Base-by-base conservation (phyloP, 225 moss, liverwort and hornwort species). In the Marchantia paleacea region DNA sequence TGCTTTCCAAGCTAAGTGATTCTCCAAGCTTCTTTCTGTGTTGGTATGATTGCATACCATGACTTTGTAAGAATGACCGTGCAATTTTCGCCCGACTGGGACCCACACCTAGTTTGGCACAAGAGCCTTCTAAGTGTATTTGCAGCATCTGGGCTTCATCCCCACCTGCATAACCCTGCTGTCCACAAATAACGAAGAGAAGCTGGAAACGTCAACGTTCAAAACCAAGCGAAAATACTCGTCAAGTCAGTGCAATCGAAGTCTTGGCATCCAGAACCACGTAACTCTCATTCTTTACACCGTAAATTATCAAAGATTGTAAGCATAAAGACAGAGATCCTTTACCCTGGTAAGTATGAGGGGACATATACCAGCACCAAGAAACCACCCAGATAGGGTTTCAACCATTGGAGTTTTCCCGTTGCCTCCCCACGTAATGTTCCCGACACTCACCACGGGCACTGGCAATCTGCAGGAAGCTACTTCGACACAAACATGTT, bases 391-490 rank as follows among this genome's bases (percentile, higher is more conserved):
- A 51, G 92, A 86, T 83, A 99, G 79, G 85, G 85, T 89, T 84
- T 99, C 97, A 81, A 95, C 97, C 97, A 99, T 99, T 51, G 97
- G 97, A 67, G 93, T 99, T 83, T 95, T 99, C 75, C 97, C 97
- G 47, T 89, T 90, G n/a, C 97, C 97, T 24, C 97, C 97, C 97
- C 95, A 95, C 81, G 97, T 99, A 50, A 95, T 81, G 75, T 99
- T 99, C 54, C 97, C 97, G 3, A 99, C 93, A 74, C 93, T 95
- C 73, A 95, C 83, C 64, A 95, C 93, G 29, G 97, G 91, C 8
- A 99, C 82, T 24, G 93, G 90, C 73, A 99, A 91, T 82, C 97
- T 95, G 93, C 89, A 83, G 52, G 75, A 26, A 80, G 70, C 85
- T 53, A 80, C 72, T 82, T 55, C 70, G 67, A 79, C 73, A 81